Base-by-base conservation (phyloP, 352 stramenopile genomes). In the Phytophthora macrochlamydospora region DNA sequence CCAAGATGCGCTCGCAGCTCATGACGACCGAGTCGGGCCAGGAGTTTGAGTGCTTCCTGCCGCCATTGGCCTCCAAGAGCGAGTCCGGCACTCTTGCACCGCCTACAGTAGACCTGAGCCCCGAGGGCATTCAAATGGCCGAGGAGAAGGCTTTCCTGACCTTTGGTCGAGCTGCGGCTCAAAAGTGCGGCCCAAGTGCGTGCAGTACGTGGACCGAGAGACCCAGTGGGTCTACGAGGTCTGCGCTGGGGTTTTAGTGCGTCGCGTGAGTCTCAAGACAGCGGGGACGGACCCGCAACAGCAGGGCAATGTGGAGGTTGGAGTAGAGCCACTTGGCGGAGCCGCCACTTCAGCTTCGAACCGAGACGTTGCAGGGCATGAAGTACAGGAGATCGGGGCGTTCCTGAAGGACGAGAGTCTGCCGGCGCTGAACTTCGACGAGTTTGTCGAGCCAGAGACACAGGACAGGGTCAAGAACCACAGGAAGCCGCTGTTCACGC, bases 31-130 rank as follows among this genome's bases (percentile, higher is more conserved):
- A 79, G 61, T 79, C 81, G 7, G 83, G 83, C 1, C 75, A 91
- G 54, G 74, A 76, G 58, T 91, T 93, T 55, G 80, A 92, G 75
- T 93, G 85, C 51, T 92, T 90, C 54, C 49, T 93, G 51, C 85
- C 85, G 35, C 58, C 79, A 24, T 65, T 79, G 1, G 51, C 37
- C 3, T 54, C 63, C 9, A 13, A 46, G 4, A n/a, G 8, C 30
- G 42, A 49, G 0, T 45, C 28, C 11, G 51, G 62, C 40, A 7
- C 8, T 48, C 18, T 7, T 7, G 43, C 43, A 49, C 44, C 48
- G 3, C 12, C 51, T 1, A 40, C 31, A 18, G 31, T 32, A 11
- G 44, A 51, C 24, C 12, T 57, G 8, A 24, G 31, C 5, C 46
- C 46, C n/a, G 3, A 14, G 12, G 30, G 37, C 46, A 28, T 50